These are phyloP conservation scores for Blastomyces gilchristii DNA, from an alignment of 2,329 filamentous ascomycete species.

Conservation along the genomic window DNA sequence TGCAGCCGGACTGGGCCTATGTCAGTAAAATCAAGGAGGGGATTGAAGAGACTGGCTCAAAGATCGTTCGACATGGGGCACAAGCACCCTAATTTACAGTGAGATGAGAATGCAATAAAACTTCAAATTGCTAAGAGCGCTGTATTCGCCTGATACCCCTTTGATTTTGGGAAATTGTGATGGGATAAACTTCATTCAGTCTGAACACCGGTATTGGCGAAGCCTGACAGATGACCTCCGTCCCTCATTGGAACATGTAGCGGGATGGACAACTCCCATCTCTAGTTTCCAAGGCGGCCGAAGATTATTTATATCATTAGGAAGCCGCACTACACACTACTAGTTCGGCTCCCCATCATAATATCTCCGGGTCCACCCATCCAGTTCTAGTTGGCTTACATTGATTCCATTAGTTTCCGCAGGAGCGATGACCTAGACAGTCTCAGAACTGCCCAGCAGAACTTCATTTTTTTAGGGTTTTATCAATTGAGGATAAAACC, in stretches of 20 bases:
- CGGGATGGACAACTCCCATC: not conserved
- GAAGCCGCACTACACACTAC: not conserved
- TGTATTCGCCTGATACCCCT: not conserved
- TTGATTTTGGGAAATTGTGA: not conserved
- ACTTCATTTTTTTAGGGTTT: too few species aligned
- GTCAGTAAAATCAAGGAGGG: constrained; percentile 13
- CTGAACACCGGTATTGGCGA: too few species aligned
- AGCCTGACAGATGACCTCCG: too few species aligned
- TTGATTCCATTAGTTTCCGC: not conserved
- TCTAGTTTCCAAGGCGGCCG: not conserved
- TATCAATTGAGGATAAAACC: too few species aligned
- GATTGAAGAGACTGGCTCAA: constrained; percentile 11
- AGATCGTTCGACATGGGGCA: not conserved
- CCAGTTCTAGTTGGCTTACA: not conserved
- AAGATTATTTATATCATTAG: too few species aligned
- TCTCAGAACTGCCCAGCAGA: not conserved
- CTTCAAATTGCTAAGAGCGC: not conserved
- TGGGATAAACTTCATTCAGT: too few species aligned
- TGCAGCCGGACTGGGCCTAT: constrained; percentile 13
- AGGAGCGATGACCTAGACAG: not conserved
- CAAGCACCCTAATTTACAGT: not conserved
- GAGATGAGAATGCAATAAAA: not conserved
- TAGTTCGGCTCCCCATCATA: not conserved
- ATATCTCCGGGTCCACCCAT: not conserved
- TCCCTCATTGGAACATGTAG: not conserved